Conservation (phyloP, 805 yeast genomes). For the Wickerhamiella allomyrinae region DNA sequence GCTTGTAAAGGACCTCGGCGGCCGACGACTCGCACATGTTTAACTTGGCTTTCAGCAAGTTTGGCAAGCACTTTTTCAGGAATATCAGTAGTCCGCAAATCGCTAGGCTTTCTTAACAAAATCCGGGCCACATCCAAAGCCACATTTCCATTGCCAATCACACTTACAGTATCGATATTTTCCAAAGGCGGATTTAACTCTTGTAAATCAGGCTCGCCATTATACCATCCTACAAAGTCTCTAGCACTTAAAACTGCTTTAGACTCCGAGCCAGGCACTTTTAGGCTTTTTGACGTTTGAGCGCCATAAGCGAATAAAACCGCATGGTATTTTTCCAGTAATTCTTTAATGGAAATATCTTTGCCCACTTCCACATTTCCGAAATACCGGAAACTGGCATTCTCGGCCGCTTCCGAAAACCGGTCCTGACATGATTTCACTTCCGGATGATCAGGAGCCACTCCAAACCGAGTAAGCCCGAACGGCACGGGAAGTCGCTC, state of each 20-base stretch:
- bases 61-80: conserved; percentile 40
- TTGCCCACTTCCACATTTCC: conserved; percentile 64
- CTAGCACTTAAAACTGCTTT: conserved; percentile 65
- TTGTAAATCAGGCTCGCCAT: conserved; percentile 61
- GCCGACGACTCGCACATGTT: conserved; percentile 59
- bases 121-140: conserved; percentile 84
- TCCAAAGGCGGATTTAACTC: conserved; percentile 43
- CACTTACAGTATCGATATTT: conserved; percentile 48
- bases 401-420: conserved; percentile 35
- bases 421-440: conserved; percentile 64
- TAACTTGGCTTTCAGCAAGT: conserved; percentile 41
- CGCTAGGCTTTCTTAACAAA: conserved; percentile 42
- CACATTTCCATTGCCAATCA: conserved; percentile 95
- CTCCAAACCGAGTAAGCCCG: conserved; percentile 86
- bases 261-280: conserved; percentile 42
- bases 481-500: conserved; percentile 81
- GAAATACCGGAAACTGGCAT: conserved; percentile 36
- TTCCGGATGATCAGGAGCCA: conserved; percentile 99
- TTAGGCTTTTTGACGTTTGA: conserved; percentile 36
- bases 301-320: conserved; percentile 75
- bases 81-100: conserved; percentile 64
- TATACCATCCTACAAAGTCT: conserved; percentile 91
- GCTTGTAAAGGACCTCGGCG: conserved; percentile 76
- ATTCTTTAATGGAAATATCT: conserved; percentile 37
- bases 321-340: conserved; percentile 49